Base-by-base conservation (phyloP, 2,329 filamentous ascomycete genomes). In the Amylocarpus encephaloides region DNA sequence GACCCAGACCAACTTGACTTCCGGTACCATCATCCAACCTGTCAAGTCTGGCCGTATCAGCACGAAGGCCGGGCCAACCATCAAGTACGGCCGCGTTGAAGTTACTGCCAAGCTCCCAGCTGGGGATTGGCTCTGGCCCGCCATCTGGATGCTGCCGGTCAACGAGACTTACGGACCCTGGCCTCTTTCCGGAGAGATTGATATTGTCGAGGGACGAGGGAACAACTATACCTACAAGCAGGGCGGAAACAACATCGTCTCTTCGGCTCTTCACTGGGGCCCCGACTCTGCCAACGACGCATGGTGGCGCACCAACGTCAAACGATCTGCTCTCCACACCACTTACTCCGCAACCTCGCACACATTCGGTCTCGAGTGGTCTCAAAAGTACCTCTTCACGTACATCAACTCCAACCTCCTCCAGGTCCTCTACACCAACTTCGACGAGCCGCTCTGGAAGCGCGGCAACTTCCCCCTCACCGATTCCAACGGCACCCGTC, bases 61-160 rank as follows among this genome's bases (percentile, higher is more conserved):
- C 70, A 91, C 86, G 50, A 85, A 79, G 64, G 78, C 78, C 39
- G 80, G 83, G 13, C 81, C 81, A 6, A 76, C 71, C 13, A 87
- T 94, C 72, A 88, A 82, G 68, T 94, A 87, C 64, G 88, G 88
- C 43, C 85, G 86, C 39, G 77, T 94, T 46, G 86, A 94, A 65
- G 87, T 94, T 5, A 82, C 77, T 1, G 88, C 88, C 22, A 84
- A 84, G 68, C 71, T 93, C 26, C 87, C 88, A 4, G 68, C 73
- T 43, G 88, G 88, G 48, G 88, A 93, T 70, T 93, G 88, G 88
- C 76, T 94, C 10, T 93, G 88, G 88, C 88, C 88, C 2, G 87
- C 87, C n/a, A 92, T 94, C 62, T 91, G 86, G 86, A 87, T 94
- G 85, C 74, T 93, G 73, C 88, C 88, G 1, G 80, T 80, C 42